Evolutionary conservation across 1,139 yeast species (phyloP), one percentile per base, ranked within the genome.

Genomic region (Yamadazyma atlantica): DNA sequence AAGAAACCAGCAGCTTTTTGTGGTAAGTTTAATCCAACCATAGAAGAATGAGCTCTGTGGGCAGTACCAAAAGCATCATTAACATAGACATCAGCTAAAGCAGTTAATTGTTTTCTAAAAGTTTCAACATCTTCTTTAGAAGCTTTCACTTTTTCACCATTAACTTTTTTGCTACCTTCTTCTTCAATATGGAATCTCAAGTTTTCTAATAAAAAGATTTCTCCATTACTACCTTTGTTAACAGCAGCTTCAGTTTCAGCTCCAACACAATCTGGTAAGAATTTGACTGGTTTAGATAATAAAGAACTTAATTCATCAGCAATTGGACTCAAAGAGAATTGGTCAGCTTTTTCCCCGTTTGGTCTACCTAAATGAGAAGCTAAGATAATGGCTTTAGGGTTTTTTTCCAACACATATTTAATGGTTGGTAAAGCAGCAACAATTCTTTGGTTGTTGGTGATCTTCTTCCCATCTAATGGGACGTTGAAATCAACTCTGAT

Each of bases 51-150:
- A 48, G 97, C 97, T 77, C 97, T 87, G 83, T 90, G 97, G 40
- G 97, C 96, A 50, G 97, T 92, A 63, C 97, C 97, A 59, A 90
- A 90, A 43, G 97, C 97, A 66, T 90, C 97, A 69, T 90, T 90
- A 65, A 90, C 82, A 74, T 90, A 90, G 51, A 90, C 95, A 58
- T 90, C 97, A 51, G 96, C 97, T 59, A 90, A 77, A 42, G 85
- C 69, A 57, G 96, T 85, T 72, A 90, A 81, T 60, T 85, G 82
- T 56, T 76, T 60, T 79, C 97, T 86, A 85, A 90, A 90, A 58
- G 73, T 78, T 63, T 76, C 81, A 54, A 90, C 96, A 51, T 68
- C 85, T 57, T 77, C 95, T 51, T 82, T 75, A 49, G 85, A 80
- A 48, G 97, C 96, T 80, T 90, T 90, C 59, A 82, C 78, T 78